Evolutionary conservation across 345 rosid genomes (phyloP).

Genomic region (Rhodamnia argentea): DNA sequence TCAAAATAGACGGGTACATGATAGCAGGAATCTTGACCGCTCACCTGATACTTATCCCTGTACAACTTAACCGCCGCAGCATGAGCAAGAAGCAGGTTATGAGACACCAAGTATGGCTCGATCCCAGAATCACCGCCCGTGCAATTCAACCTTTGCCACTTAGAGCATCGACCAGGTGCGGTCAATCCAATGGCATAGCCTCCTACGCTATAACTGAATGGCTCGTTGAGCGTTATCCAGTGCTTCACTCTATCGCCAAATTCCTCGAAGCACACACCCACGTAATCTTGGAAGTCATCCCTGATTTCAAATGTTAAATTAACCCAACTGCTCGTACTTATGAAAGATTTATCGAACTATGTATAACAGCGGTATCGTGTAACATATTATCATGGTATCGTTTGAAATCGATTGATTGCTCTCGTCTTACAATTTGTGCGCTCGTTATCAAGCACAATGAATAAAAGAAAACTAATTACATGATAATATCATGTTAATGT

Average conservation of each 20-base stretch:
- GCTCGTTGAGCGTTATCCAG: conserved; percentile 54
- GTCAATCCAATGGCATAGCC: conserved; percentile 13
- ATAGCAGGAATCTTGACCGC: not conserved
- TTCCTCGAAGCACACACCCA: conserved; percentile 25
- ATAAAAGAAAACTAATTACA: not conserved
- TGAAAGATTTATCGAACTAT: not conserved
- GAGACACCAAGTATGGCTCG: conserved; percentile 41
- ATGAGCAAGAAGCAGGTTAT: conserved; percentile 43
- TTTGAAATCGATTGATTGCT: not conserved
- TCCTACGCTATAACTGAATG: conserved; percentile 8
- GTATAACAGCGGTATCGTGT: not conserved
- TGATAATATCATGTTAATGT: not conserved
- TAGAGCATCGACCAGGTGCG: conserved; percentile 45
- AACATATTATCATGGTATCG: not conserved
- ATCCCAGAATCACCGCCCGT: conserved; percentile 30
- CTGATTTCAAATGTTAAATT: not conserved
- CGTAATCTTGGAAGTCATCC: conserved; percentile 27
- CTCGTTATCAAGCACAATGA: not conserved
- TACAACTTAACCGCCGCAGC: conserved; percentile 27
- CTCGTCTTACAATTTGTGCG: not conserved
- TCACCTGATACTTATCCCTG: conserved; percentile 23
- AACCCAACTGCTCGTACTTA: rapidly evolving
- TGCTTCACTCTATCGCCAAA: conserved; percentile 54
- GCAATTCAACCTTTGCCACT: conserved; percentile 17
- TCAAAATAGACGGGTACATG: not conserved